Evolutionary conservation across 345 rosid genomes (phyloP).

Genomic region (Populus nigra): DNA sequence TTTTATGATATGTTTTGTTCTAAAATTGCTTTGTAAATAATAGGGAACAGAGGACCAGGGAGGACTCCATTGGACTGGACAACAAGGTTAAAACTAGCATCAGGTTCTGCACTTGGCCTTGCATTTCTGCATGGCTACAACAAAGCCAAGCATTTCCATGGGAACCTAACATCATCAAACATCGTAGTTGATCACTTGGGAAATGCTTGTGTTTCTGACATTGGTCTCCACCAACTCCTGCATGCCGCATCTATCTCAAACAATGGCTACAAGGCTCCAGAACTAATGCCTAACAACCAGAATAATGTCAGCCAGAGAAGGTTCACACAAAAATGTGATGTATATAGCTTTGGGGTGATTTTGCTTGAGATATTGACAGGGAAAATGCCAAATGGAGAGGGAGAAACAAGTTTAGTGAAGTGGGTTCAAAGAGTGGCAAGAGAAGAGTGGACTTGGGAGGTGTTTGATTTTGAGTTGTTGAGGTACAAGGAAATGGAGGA

Average conservation of each 20-base stretch:
- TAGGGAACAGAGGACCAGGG: conserved; percentile 46
- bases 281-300: conserved; percentile 20
- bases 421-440: conserved; percentile 35
- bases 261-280: conserved; percentile 32
- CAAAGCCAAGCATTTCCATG: conserved; percentile 39
- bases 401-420: conserved; percentile 35
- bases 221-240: conserved; percentile 35
- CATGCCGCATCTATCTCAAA: conserved; percentile 16
- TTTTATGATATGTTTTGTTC: neutral
- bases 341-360: conserved; percentile 42
- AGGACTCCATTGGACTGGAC: conserved; percentile 39
- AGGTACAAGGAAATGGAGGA: conserved; percentile 34
- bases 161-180: conserved; percentile 39
- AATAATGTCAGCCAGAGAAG: conserved; percentile 5
- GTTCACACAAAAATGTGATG: conserved; percentile 38
- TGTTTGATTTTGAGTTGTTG: conserved; percentile 42
- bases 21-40: neutral
- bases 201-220: conserved; percentile 35
- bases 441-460: conserved; percentile 34
- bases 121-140: conserved; percentile 34
- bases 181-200: conserved; percentile 30
- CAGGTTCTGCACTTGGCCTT: conserved; percentile 42
- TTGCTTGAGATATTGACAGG: conserved; percentile 42
- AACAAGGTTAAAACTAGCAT: conserved; percentile 38
- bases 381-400: conserved; percentile 35